A percentile compares a stretch with the other conserved stretches of the same genome.
These are phyloP conservation scores for Agroathelia rolfsii DNA, from an alignment of 1,284 basidiomycete species.

Conservation along the genomic window DNA sequence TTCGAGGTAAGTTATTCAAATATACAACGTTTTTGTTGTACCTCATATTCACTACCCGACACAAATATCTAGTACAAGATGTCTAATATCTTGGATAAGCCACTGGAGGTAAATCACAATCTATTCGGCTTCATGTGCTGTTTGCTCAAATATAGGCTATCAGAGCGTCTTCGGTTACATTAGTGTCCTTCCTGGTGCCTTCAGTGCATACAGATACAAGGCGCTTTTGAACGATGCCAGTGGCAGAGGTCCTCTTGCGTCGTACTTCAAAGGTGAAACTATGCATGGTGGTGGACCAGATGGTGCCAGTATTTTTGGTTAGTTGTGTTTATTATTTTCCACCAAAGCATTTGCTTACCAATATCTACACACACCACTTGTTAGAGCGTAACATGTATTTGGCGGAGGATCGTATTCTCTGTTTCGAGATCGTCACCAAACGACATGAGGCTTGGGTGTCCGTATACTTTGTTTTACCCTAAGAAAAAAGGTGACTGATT, in stretches of 20 bases:
- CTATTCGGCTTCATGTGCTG: slow-evolving; percentile 8
- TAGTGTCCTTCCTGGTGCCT: slow-evolving; percentile 82
- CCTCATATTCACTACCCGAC: slow-evolving; percentile 7
- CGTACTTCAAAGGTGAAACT: slow-evolving; percentile 87
- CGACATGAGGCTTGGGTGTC: slow-evolving; percentile 74
- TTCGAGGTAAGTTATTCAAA: slow-evolving; percentile 49
- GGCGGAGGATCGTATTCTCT: slow-evolving; percentile 90
- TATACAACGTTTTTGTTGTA: slow-evolving; percentile 9
- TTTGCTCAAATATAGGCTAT: slow-evolving; percentile 2
- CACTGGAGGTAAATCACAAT: slow-evolving; percentile 66
- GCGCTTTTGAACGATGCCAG: slow-evolving; percentile 75
- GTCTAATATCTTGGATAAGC: slow-evolving; percentile 90
- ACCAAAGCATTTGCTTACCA: slow-evolving; percentile 4
- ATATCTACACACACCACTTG: slow-evolving; percentile 11
- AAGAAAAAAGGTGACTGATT: too few species aligned
- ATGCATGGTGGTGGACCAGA: slow-evolving; percentile 61
- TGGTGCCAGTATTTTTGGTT: slow-evolving; percentile 61
- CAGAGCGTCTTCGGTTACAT: slow-evolving; percentile 88
- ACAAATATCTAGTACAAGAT: slow-evolving; percentile 61
- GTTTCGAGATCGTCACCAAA: slow-evolving; percentile 97
- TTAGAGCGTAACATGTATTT: slow-evolving; percentile 83
- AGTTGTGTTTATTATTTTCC: slow-evolving; percentile 10
- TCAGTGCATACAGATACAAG: slow-evolving; percentile 86
- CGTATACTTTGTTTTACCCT: slow-evolving; percentile 21
- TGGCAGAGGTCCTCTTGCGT: slow-evolving; percentile 80